phyloP scores from a whole-genome alignment of 2,329 filamentous ascomycete genomes.

The Alternaria viburni region DNA sequence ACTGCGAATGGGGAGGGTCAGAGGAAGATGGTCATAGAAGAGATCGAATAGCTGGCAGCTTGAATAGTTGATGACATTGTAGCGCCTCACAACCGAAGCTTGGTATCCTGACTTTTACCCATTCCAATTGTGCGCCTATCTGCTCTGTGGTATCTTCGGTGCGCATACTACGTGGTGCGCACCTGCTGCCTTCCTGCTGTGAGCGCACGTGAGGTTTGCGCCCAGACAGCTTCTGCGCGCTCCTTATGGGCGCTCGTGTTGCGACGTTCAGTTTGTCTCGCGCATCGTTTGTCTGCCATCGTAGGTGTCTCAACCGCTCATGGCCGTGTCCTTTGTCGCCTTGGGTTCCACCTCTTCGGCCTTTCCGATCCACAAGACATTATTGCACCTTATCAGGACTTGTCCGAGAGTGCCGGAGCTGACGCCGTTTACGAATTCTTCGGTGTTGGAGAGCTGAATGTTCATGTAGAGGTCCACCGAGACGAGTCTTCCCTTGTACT shows the following conservation, averaged over 20 bases:
- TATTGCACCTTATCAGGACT: conserved; percentile 96
- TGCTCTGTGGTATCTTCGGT: conserved; percentile 21
- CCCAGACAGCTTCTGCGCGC: neutral
- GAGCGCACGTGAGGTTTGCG: neutral
- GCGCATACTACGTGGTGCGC: conserved; percentile 8
- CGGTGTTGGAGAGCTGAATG: conserved; percentile 86
- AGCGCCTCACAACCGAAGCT: conserved; percentile 5
- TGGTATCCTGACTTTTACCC: conserved; percentile 11
- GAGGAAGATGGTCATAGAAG: conserved; percentile 58
- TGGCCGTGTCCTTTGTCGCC: conserved; percentile 49
- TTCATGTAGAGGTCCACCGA: conserved; percentile 99
- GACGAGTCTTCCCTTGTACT: conserved; percentile 93
- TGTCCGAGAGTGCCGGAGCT: conserved; percentile 84
- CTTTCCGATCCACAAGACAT: conserved; percentile 88
- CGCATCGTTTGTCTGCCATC: neutral
- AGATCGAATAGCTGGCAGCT: conserved; percentile 60
- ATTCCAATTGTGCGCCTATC: conserved; percentile 11
- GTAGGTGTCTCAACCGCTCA: conserved; percentile 46
- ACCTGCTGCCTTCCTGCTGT: neutral
- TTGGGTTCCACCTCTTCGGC: conserved; percentile 56
- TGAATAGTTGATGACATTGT: conserved; percentile 3
- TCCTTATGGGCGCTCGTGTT: neutral
- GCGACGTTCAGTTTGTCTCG: neutral
- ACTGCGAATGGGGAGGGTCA: neutral
- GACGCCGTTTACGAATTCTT: conserved; percentile 91